Conservation (phyloP, 495 filamentous ascomycete species). For the Penicillium herquei region DNA sequence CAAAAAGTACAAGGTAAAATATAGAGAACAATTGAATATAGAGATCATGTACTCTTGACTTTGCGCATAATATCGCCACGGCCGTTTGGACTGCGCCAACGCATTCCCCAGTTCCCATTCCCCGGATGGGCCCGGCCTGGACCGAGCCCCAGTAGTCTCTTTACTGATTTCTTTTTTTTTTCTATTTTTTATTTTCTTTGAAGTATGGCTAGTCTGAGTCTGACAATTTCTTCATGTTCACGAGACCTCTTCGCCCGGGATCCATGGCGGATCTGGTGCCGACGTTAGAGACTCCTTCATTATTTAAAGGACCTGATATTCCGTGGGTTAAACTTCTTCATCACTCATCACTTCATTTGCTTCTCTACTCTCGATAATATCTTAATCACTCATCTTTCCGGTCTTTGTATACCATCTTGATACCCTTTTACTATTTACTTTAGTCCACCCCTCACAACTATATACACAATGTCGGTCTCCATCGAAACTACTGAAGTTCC, state of each 20-base stretch:
- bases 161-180: not conserved
- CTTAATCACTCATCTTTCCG: not conserved
- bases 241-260: conserved; percentile 15
- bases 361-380: not conserved
- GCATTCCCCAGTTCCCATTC: conserved; percentile 9
- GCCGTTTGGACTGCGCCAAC: conserved; percentile 6
- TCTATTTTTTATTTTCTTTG: conserved; percentile 1
- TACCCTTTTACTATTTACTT: not conserved
- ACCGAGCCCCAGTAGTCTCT: conserved; percentile 2
- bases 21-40: too few relatives aligned
- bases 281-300: not conserved
- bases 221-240: conserved; percentile 19
- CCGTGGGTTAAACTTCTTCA: conserved; percentile 5
- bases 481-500: conserved; percentile 36
- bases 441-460: not conserved
- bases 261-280: not conserved
- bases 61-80: conserved; percentile 7
- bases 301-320: conserved; percentile 10
- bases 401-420: conserved; percentile 9
- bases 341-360: not conserved
- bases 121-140: conserved; percentile 7
- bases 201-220: not conserved
- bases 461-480: conserved; percentile 38
- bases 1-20: too few relatives aligned
- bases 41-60: not conserved